phyloP scores from a whole-genome alignment of 2,329 filamentous ascomycete genomes.

The Cyphellophora europaea region DNA sequence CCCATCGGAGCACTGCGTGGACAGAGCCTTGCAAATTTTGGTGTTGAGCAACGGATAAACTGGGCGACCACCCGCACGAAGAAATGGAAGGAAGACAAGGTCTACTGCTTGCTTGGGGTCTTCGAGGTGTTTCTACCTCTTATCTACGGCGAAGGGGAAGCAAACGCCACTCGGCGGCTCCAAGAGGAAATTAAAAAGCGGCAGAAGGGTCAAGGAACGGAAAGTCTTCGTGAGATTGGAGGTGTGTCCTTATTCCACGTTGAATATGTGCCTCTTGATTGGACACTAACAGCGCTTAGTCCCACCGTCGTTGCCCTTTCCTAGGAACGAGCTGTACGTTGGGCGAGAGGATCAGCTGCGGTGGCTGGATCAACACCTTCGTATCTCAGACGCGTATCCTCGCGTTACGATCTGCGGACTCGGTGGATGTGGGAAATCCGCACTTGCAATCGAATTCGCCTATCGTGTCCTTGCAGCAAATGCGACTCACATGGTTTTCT shows the following conservation, averaged over 20 bases:
- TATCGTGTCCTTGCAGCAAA: slow-evolving; percentile 1
- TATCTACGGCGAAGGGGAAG: slow-evolving; percentile 29
- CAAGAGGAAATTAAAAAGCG: slow-evolving; percentile 19
- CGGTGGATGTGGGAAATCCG: slow-evolving; percentile 20
- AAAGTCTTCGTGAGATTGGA: no score
- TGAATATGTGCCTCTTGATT: neutral
- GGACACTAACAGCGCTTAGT: neutral
- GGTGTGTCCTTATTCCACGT: no score
- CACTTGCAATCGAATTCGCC: slow-evolving; percentile 17
- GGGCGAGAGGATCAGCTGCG: slow-evolving; percentile 8
- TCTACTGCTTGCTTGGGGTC: slow-evolving; percentile 36
- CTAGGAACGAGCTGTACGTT: slow-evolving; percentile 9
- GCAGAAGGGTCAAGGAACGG: slow-evolving; percentile 14
- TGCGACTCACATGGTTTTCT: slow-evolving; percentile 19
- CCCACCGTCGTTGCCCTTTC: slow-evolving; percentile 10
- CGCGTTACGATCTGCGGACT: slow-evolving; percentile 13
- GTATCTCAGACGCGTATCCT: neutral
- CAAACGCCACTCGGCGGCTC: slow-evolving; percentile 6
- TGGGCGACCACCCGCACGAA: slow-evolving; percentile 29
- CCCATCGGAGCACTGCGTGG: slow-evolving; percentile 4
- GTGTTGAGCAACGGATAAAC: slow-evolving; percentile 23
- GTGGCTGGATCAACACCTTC: slow-evolving; percentile 4
- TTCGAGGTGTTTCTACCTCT: slow-evolving; percentile 36
- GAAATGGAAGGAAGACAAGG: slow-evolving; percentile 28
- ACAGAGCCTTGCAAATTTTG: slow-evolving; percentile 3